Evolutionary conservation across 495 filamentous ascomycete species (phyloP).

Genomic region (Diplogelasinospora grovesii): DNA sequence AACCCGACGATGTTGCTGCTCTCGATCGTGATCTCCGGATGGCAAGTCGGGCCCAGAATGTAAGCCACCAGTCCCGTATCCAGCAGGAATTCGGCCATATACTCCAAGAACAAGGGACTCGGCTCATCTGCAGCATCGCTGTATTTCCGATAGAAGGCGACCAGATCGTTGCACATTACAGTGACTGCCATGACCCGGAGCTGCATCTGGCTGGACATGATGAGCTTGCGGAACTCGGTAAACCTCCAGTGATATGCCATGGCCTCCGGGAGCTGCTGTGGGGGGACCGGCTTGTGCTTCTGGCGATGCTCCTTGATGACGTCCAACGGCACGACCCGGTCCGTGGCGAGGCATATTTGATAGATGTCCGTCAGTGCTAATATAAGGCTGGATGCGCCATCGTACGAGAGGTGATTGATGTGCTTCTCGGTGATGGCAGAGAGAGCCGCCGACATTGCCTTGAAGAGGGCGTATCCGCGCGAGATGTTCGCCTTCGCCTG

Average conservation of each 20-base stretch:
- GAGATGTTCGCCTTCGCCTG: slow-evolving; percentile 20
- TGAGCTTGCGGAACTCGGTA: slow-evolving; percentile 57
- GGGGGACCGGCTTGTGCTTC: slow-evolving; percentile 21
- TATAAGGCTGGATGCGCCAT: slow-evolving; percentile 36
- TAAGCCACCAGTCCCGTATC: slow-evolving; percentile 68
- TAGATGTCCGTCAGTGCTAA: slow-evolving; percentile 32
- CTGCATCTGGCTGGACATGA: slow-evolving; percentile 83
- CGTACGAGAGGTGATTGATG: slow-evolving; percentile 37
- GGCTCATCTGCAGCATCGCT: slow-evolving; percentile 35
- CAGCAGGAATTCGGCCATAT: slow-evolving; percentile 59
- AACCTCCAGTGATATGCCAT: slow-evolving; percentile 66
- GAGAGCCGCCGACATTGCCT: slow-evolving; percentile 31
- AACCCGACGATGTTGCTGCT: slow-evolving; percentile 83
- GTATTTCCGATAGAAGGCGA: slow-evolving; percentile 49
- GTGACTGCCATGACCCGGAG: slow-evolving; percentile 68
- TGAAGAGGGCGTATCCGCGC: slow-evolving; percentile 35
- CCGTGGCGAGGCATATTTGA: slow-evolving; percentile 32
- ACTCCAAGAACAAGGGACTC: slow-evolving; percentile 48
- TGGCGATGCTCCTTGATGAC: slow-evolving; percentile 26
- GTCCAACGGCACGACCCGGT: slow-evolving; percentile 23
- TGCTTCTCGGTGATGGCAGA: slow-evolving; percentile 41
- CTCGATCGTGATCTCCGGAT: slow-evolving; percentile 78
- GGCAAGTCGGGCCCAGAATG: slow-evolving; percentile 83
- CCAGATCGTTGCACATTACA: slow-evolving; percentile 64
- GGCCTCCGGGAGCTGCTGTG: slow-evolving; percentile 33